Base-by-base conservation (phyloP, 495 filamentous ascomycete species). In the Penicillium bialowiezense region DNA sequence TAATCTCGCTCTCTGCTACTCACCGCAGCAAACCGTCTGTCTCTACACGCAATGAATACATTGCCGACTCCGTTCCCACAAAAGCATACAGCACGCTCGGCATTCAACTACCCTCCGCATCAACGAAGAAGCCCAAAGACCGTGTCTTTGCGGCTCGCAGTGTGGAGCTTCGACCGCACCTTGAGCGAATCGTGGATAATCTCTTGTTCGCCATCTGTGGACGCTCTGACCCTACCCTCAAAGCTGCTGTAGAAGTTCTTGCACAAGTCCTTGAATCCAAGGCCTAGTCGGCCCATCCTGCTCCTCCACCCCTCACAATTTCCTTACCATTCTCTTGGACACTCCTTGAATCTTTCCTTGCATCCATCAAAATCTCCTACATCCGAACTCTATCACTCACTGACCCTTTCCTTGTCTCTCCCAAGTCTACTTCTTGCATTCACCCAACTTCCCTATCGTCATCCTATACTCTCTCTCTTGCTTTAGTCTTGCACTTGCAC, bases 241-340 rank as follows among this genome's bases (percentile, higher is more conserved):
- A 69, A 58, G 59, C 70, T 4, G 66, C 72, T n/a, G 60, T 74
- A 4, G 59, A 70, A 36, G 72, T 73, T 15, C 53, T 75, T 1
- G 63, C 62, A 7, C 68, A 73, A 53, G 72, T 74, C 10, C 65
- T 75, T 20, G 71, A 75, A 52, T 59, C 56, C 28, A 71, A 70
- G 17, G 52, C 54, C 21, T 32, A 8, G 3, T 32, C 12, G 29
- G 5, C 3, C 12, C 10, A 17, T 35, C 42, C 36, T 50, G 32
- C 50, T 23, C 37, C 1, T 38, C 24, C 6, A 9, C 38, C 5
- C 21, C 31, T 41, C 35, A 40, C 35, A 57, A 23, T 32, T 50
- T 53, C 13, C 4, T 41, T 32, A 10, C 13, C 46, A 43, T 14
- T 29, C 9, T 42, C 32, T 14, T n/a, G n/a, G n/a, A n/a, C n/a